Evolutionary conservation across 257 asterid species (phyloP), one percentile per base, ranked within the genome.

Genomic region (Schizonepeta tenuifolia): DNA sequence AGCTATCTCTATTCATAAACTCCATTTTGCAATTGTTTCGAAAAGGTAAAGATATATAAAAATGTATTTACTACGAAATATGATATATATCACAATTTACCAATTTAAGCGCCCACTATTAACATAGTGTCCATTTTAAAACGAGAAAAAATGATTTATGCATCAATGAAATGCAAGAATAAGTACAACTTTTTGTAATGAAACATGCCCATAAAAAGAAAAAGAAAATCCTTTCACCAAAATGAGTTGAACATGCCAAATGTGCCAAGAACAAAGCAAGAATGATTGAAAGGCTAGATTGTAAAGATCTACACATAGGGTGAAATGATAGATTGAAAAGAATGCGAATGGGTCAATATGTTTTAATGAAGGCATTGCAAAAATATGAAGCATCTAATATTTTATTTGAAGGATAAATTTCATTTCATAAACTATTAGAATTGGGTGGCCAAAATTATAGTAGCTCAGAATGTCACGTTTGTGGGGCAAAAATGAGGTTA

Each of bases 301-400:
- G 35, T 54, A 54, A 9, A 11, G 38, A 56, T 26, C 17, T 56
- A 24, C 13, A 4, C 62, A 12, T 24, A 24, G 62, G 18, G 7
- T 56, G 17, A 35, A 17, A 9, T 14, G 10, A 5, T 20, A 36
- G 20, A 21, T 14, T 17, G 20, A 28, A 58, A 26, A 18, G 49
- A 57, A 10, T 43, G 9, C 18, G 59, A 47, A 53, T 58, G 12
- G 24, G 46, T 68, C 56, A 64, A 56, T 33, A 66, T 55, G 73
- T 77, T 69, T 64, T 24, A 65, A 57, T 54, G 63, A 70, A 77
- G 77, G 49, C 76, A 69, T 62, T 14, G 49, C 65, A 51, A 43
- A 35, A 71, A 71, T 17, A 18, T 7, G 15, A 49, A 49, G 20
- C 17, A 2, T 49, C 1, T 18, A 2, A n/a, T 49, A n/a, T 17